These are phyloP conservation scores for Ustilago xerochloae DNA, from an alignment of 1,284 basidiomycete species.

Conservation along the genomic window DNA sequence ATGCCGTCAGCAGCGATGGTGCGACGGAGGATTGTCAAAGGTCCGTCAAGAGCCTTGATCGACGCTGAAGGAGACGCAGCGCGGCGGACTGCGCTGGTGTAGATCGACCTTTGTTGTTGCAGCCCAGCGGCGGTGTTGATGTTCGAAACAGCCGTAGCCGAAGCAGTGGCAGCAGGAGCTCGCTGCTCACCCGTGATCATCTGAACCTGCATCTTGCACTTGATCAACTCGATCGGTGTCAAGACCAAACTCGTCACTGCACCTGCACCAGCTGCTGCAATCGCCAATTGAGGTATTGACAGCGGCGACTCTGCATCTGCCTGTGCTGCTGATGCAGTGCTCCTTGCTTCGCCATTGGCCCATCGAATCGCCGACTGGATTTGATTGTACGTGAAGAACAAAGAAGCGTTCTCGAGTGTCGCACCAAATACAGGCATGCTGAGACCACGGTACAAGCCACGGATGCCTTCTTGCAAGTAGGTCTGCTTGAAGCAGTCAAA, in stretches of 20 bases:
- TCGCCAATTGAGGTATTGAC: constrained; percentile 75
- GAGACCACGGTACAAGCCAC: constrained; percentile 73
- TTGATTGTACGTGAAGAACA: constrained; percentile 87
- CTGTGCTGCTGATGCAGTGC: constrained; percentile 57
- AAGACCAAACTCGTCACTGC: constrained; percentile 82
- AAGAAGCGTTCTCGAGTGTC: constrained; percentile 87
- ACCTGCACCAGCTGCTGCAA: constrained; percentile 85
- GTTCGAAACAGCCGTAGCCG: constrained; percentile 4
- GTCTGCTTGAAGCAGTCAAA: constrained; percentile 64
- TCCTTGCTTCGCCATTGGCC: constrained; percentile 40
- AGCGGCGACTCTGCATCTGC: constrained; percentile 65
- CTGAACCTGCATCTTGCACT: constrained; percentile 96
- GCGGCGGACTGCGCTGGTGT: constrained; percentile 25
- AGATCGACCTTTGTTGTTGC: constrained; percentile 25
- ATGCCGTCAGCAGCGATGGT: constrained; percentile 78
- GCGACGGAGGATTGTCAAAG: constrained; percentile 76
- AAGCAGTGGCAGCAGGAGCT: constrained; percentile 47
- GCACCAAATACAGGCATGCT: constrained; percentile 88
- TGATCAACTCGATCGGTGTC: constrained; percentile 91
- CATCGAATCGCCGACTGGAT: constrained; percentile 77
- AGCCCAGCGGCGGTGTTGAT: constrained; percentile 40
- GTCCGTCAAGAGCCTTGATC: constrained; percentile 72
- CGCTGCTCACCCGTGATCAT: constrained; percentile 74
- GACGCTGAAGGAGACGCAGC: neutral
- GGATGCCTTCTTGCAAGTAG: constrained; percentile 57